phyloP scores from a whole-genome alignment of 257 asterid genomes.

The Petunia axillaris region DNA sequence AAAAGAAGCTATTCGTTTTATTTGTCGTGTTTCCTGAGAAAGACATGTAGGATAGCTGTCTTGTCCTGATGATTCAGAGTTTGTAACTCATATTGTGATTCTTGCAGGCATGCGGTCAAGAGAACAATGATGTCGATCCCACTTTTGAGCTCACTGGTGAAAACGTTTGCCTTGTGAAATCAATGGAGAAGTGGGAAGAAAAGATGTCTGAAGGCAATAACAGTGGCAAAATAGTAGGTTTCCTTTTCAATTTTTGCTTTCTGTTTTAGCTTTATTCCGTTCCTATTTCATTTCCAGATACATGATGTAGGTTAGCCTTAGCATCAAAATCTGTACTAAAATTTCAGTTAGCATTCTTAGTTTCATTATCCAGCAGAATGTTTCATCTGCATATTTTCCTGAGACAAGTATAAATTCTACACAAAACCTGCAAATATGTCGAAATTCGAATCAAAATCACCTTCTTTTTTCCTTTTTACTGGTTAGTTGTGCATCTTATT shows the following conservation, averaged over 20 bases:
- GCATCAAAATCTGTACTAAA: background rate
- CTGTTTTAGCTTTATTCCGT: background rate
- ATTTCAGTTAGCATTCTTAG: background rate
- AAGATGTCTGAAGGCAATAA: slow-evolving; percentile 55
- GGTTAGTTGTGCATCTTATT: background rate
- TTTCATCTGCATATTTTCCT: slow-evolving; percentile 12
- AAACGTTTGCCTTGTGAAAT: slow-evolving; percentile 54
- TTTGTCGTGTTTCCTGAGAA: background rate
- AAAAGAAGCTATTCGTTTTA: background rate
- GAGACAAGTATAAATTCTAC: background rate
- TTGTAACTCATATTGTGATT: background rate
- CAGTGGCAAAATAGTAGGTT: slow-evolving; percentile 53
- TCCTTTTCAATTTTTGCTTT: background rate
- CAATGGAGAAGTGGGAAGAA: slow-evolving; percentile 59
- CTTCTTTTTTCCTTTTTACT: background rate
- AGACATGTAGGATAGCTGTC: background rate
- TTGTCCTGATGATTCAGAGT: background rate
- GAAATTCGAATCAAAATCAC: background rate
- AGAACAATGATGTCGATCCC: slow-evolving; percentile 26
- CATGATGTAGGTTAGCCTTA: background rate
- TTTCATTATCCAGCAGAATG: slow-evolving; percentile 1
- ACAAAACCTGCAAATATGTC: background rate
- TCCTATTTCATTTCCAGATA: background rate
- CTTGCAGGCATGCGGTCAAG: slow-evolving; percentile 34
- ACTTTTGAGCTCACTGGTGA: slow-evolving; percentile 44